A percentile compares a stretch with the other conserved stretches of the same genome.
Conservation (phyloP, 768 basidiomycete genomes). For the Artomyces pyxidatus region DNA sequence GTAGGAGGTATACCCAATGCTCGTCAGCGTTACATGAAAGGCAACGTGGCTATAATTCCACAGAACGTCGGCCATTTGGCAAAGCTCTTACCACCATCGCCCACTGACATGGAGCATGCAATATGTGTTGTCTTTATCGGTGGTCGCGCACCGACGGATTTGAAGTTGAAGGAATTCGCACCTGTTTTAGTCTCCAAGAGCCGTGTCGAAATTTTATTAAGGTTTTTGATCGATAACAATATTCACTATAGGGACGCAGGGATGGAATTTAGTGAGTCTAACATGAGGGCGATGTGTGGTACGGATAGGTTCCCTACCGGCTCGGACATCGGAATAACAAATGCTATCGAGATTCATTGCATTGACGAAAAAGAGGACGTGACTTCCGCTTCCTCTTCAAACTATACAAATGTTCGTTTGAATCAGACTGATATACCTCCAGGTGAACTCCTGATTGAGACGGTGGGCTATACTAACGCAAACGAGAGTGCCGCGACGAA, state of each 20-base stretch:
- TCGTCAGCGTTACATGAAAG: not conserved
- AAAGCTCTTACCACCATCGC: not conserved
- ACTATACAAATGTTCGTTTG: not conserved
- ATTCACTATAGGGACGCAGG: not conserved
- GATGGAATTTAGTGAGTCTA: not conserved
- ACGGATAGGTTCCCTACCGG: too few relatives aligned
- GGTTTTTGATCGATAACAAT: not conserved
- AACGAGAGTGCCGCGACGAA: too few relatives aligned
- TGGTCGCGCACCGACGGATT: not conserved
- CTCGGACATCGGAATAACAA: not conserved
- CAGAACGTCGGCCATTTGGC: not conserved
- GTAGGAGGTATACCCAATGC: not conserved
- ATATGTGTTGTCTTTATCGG: not conserved
- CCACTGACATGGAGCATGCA: not conserved
- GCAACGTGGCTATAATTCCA: not conserved
- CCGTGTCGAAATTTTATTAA: not conserved
- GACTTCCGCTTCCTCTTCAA: not conserved
- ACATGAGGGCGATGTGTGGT: not conserved
- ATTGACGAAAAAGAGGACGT: not conserved
- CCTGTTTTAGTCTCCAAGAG: not conserved
- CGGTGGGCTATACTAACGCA: not conserved
- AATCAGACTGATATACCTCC: not conserved
- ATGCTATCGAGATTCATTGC: not conserved
- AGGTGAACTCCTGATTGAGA: not conserved
- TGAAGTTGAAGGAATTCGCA: not conserved